phyloP scores from a whole-genome alignment of 768 basidiomycete species.

The Auricularia sp. region DNA sequence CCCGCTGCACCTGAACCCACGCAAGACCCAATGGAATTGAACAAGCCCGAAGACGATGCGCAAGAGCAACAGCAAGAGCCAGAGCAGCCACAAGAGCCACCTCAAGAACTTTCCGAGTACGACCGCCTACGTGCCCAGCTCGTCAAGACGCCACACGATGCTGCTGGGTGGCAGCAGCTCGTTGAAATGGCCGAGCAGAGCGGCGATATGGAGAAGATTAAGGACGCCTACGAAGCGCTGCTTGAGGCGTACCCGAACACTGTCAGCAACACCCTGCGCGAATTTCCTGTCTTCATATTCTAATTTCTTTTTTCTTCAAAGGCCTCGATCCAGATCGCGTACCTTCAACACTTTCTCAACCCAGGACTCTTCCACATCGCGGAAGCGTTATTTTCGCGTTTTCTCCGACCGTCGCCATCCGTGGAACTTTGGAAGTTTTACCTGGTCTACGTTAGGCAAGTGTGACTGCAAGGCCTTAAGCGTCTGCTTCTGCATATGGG shows the following conservation, averaged over 20 bases:
- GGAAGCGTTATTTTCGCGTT: constrained; percentile 82
- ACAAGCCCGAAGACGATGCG: too few relatives aligned
- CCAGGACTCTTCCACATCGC: constrained; percentile 61
- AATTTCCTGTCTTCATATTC: neutral
- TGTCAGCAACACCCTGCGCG: constrained; percentile 40
- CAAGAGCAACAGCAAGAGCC: neutral
- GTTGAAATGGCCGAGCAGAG: constrained; percentile 67
- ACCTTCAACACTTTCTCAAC: constrained; percentile 66
- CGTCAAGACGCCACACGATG: constrained; percentile 59
- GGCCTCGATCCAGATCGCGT: constrained; percentile 78
- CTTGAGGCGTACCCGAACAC: constrained; percentile 85
- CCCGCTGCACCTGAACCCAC: too few relatives aligned
- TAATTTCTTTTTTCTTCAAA: constrained; percentile 19
- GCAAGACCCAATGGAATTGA: too few relatives aligned
- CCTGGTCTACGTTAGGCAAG: constrained; percentile 82
- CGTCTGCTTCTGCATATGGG: neutral
- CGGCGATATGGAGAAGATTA: constrained; percentile 70
- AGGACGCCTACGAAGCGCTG: constrained; percentile 71
- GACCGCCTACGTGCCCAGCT: constrained; percentile 51
- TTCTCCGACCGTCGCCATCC: constrained; percentile 72
- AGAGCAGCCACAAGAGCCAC: neutral
- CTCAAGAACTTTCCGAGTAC: constrained; percentile 42
- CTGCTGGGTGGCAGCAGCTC: constrained; percentile 68
- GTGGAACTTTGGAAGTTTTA: constrained; percentile 93
- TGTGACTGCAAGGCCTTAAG: constrained; percentile 10